Evolutionary conservation across 805 yeast genomes (phyloP).

Genomic region (Lipomyces yamanashiensis): DNA sequence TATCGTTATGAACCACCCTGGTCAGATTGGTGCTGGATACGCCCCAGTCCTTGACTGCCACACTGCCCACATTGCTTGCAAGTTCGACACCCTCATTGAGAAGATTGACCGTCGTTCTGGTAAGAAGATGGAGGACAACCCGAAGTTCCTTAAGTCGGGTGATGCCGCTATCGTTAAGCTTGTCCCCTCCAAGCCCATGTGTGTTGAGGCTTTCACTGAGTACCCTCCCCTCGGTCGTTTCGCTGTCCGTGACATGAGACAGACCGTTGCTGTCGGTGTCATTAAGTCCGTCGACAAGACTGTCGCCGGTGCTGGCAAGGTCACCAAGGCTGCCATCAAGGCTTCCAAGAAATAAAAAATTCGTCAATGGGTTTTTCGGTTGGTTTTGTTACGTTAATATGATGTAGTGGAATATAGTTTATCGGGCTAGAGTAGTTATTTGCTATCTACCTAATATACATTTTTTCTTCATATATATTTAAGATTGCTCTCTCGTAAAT

Average conservation of each 20-base stretch:
- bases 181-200: constrained; percentile 88
- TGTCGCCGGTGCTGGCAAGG: constrained; percentile 85
- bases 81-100: constrained; percentile 75
- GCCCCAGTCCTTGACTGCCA: constrained; percentile 90
- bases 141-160: constrained; percentile 94
- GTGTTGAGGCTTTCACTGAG: constrained; percentile 92
- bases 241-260: constrained; percentile 99
- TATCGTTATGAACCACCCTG: constrained; percentile 87
- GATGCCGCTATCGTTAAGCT: constrained; percentile 93
- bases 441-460: not conserved
- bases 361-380: constrained; percentile 14
- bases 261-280: constrained; percentile 99
- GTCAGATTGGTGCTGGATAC: constrained; percentile 90
- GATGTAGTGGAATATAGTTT: not conserved
- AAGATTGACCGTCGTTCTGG: constrained; percentile 94
- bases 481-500: too few relatives aligned
- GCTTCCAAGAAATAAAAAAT: constrained; percentile 69
- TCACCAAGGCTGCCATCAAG: constrained; percentile 93
- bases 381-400: constrained; percentile 15
- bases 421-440: constrained; percentile 12
- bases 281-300: constrained; percentile 93
- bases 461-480: not conserved
- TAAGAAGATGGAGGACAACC: constrained; percentile 84
- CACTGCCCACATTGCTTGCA: constrained; percentile 93
- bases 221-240: constrained; percentile 98